Percentiles rank a stretch among this genome's conserved stretches.
These are phyloP conservation scores for Aphanomyces astaci DNA, from an alignment of 352 stramenopile species.

Conservation along the genomic window DNA sequence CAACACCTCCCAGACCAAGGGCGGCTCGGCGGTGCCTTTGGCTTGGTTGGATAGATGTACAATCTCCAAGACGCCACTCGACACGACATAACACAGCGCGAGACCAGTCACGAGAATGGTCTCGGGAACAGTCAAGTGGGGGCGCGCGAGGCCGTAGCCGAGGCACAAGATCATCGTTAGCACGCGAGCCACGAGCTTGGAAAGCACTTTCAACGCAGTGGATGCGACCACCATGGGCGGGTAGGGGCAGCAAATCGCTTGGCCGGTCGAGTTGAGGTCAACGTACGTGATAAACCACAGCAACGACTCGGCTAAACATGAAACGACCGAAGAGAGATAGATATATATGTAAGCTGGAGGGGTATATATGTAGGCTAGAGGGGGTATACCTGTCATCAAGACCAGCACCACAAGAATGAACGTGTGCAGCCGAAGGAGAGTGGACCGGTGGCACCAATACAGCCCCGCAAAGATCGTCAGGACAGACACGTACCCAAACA, in stretches of 20 bases:
- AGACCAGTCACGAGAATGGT: constrained; percentile 66
- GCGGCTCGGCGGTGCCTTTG: constrained; percentile 49
- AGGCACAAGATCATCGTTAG: constrained; percentile 68
- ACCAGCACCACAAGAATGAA: constrained; percentile 73
- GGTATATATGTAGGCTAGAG: too few relatives aligned
- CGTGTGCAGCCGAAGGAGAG: constrained; percentile 76
- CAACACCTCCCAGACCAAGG: constrained; percentile 68
- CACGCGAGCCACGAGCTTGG: constrained; percentile 67
- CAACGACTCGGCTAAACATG: constrained; percentile 43
- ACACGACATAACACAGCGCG: constrained; percentile 73
- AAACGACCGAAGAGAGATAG: not conserved
- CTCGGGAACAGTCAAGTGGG: constrained; percentile 61
- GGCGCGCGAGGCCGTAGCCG: constrained; percentile 72
- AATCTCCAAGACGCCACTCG: constrained; percentile 65
- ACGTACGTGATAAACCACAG: constrained; percentile 77
- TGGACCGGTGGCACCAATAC: constrained; percentile 57
- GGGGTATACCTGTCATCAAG: constrained; percentile 64
- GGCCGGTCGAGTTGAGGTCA: constrained; percentile 56
- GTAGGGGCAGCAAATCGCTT: constrained; percentile 72
- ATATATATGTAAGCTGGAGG: too few relatives aligned
- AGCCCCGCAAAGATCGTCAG: constrained; percentile 59
- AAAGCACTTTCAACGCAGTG: constrained; percentile 59
- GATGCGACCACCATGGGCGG: constrained; percentile 57
- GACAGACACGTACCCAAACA: constrained; percentile 62
- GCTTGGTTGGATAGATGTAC: constrained; percentile 74